Evolutionary conservation across 805 yeast genomes (phyloP).

Genomic region (Sporopachydermia quercuum): DNA sequence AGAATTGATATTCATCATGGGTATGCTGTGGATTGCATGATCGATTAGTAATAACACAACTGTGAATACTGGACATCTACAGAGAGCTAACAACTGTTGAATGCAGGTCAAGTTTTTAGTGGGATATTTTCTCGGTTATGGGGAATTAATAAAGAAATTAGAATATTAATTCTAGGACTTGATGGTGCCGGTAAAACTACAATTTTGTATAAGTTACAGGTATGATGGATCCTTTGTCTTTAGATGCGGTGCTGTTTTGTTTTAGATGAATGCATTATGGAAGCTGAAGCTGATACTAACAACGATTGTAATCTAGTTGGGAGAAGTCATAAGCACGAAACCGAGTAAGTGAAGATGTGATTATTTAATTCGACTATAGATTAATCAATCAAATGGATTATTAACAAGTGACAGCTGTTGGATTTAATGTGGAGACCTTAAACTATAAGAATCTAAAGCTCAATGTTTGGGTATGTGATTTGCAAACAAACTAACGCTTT

Average conservation of each 20-base stretch:
- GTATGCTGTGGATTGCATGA: too few relatives aligned
- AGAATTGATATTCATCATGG: too few relatives aligned
- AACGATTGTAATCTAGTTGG: conserved; percentile 26
- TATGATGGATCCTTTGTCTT: too few relatives aligned
- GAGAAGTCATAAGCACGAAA: conserved; percentile 67
- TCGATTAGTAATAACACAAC: too few relatives aligned
- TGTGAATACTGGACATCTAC: too few relatives aligned
- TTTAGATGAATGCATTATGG: too few relatives aligned
- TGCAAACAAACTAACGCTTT: neutral
- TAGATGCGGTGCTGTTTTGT: too few relatives aligned
- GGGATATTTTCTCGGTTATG: conserved; percentile 74
- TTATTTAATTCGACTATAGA: neutral
- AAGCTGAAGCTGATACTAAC: too few relatives aligned
- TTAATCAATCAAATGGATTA: conserved; percentile 4
- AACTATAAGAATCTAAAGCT: conserved; percentile 78
- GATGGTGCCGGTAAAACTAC: conserved; percentile 99
- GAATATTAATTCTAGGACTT: conserved; percentile 78
- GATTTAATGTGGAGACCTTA: conserved; percentile 89
- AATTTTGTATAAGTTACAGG: conserved; percentile 73
- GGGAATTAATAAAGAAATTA: conserved; percentile 81
- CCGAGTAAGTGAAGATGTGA: conserved; percentile 23
- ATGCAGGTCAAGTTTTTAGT: conserved; percentile 81
- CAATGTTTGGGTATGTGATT: conserved; percentile 56
- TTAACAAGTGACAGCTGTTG: conserved; percentile 54
- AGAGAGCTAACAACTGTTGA: neutral